Evolutionary conservation across 441 rosid species (phyloP), one percentile per base, ranked within the genome.

Genomic region (Erodium texanum): DNA sequence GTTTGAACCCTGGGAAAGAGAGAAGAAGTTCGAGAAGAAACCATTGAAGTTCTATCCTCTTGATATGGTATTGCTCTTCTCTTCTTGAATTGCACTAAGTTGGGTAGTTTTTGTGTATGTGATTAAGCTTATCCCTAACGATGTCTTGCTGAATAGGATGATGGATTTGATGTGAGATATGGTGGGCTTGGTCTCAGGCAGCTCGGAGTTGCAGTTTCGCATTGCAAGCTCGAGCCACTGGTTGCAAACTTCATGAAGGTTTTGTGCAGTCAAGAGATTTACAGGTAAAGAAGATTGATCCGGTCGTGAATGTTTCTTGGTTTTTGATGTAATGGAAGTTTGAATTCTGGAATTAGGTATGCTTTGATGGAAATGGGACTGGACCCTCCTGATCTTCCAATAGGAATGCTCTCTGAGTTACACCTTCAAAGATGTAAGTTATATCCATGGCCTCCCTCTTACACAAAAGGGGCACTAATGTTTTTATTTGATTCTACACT

Each of bases 1-100:
- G 38, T 93, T 93, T 24, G 88, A 82, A 77, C 87, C 90, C 2
- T 89, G 94, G 94, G 97, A 93, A 66, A 81, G 85, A 72, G 91
- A 90, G 70, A 87, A 86, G 77, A 85, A 80, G 75, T 80, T 90
- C 58, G 79, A 85, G 66, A 90, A 93, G 80, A 89, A 86, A 70
- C 80, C 79, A n/a, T 73, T 80, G 8, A 81, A 84, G 65, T 87
- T 85, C 27, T 84, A 72, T 65, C 93, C 94, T 0, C 24, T 87
- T 71, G 97, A 86, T 78, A 93, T 89, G 93, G 95, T 91, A 75
- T 16, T 18, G 38, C 0, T 66, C 12, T 10, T 71, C 2, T 4
- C 3, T 7, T n/a, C 67, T 16, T n/a, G n/a, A 63, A 5, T 19
- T 14, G 9, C n/a, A 22, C 14, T 5, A 24, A 12, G 50, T 2